Evolutionary conservation across 2,329 filamentous ascomycete genomes (phyloP).

Genomic region (Nothomitra cinnamomea): DNA sequence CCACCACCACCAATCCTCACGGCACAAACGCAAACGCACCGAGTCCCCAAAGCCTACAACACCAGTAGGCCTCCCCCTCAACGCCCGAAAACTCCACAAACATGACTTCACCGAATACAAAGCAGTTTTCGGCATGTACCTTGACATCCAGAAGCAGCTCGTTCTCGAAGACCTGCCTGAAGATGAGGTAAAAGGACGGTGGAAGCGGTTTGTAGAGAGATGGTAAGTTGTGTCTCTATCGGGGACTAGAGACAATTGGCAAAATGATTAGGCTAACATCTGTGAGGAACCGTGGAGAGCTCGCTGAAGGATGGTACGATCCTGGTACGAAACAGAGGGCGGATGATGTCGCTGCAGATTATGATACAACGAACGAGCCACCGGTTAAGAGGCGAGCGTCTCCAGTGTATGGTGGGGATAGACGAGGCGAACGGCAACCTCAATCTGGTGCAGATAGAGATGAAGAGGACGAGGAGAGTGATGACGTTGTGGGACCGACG

Average conservation of each 20-base stretch:
- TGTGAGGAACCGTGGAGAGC: slow-evolving; percentile 61
- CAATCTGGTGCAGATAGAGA: slow-evolving; percentile 1
- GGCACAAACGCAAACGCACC: slow-evolving; percentile 16
- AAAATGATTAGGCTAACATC: slow-evolving; percentile 32
- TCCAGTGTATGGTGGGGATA: neutral
- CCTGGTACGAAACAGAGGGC: slow-evolving; percentile 48
- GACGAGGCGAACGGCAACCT: neutral
- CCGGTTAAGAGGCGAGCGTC: slow-evolving; percentile 4
- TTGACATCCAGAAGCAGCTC: slow-evolving; percentile 73
- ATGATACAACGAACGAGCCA: slow-evolving; percentile 9
- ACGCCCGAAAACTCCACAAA: slow-evolving; percentile 48
- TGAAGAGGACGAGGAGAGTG: slow-evolving; percentile 17
- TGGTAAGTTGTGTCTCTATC: slow-evolving; percentile 39
- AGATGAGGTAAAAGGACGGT: slow-evolving; percentile 63
- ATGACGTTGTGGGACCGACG: slow-evolving; percentile 44
- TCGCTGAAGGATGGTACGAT: slow-evolving; percentile 89
- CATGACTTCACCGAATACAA: slow-evolving; percentile 48
- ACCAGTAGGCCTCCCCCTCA: slow-evolving; percentile 40
- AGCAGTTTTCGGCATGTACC: slow-evolving; percentile 64
- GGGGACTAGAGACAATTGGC: too few species aligned
- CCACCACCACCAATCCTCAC: slow-evolving; percentile 18
- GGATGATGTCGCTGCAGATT: slow-evolving; percentile 17
- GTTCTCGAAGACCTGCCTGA: slow-evolving; percentile 52
- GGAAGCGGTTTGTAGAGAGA: slow-evolving; percentile 83
- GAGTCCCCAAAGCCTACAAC: neutral